Percentiles rank a stretch among this genome's conserved stretches.
Evolutionary conservation across 1,284 basidiomycete species (phyloP).

Genomic region (Puccinia polysora): DNA sequence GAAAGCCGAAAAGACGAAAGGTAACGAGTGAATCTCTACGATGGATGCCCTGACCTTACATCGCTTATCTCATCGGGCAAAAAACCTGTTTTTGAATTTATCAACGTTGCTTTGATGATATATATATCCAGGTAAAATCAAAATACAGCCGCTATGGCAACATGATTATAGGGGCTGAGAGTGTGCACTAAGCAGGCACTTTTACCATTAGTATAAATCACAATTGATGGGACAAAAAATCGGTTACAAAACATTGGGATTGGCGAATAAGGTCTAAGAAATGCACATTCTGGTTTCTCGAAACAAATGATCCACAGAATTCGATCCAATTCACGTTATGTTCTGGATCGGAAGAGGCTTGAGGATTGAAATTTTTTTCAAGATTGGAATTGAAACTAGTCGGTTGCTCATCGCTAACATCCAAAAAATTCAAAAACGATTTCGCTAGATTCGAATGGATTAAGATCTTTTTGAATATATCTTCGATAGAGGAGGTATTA

Average conservation of each 20-base stretch:
- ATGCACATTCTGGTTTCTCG: not conserved
- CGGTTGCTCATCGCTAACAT: not conserved
- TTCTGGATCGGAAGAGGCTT: slow-evolving; percentile 1
- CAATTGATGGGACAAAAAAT: slow-evolving; percentile 20
- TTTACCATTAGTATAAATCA: too few relatives aligned
- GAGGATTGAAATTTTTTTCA: slow-evolving; percentile 5
- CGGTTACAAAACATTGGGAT: slow-evolving; percentile 8
- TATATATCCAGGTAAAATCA: too few relatives aligned
- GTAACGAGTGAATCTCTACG: too few relatives aligned
- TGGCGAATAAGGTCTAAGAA: slow-evolving; percentile 5
- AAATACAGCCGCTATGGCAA: too few relatives aligned
- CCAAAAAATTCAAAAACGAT: slow-evolving; percentile 11
- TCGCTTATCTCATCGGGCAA: too few relatives aligned
- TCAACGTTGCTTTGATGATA: too few relatives aligned
- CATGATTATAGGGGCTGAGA: too few relatives aligned
- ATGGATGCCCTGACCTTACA: too few relatives aligned
- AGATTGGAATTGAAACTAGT: slow-evolving; percentile 6
- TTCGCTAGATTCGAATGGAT: not conserved
- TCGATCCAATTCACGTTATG: not conserved
- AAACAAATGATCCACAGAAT: slow-evolving; percentile 6
- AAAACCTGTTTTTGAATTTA: too few relatives aligned
- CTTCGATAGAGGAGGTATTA: slow-evolving; percentile 3
- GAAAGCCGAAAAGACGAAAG: too few relatives aligned
- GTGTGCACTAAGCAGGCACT: too few relatives aligned
- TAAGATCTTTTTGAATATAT: slow-evolving; percentile 19